Evolutionary conservation across 345 rosid genomes (phyloP), one percentile per base, ranked within the genome.

Genomic region (Turritis glabra): DNA sequence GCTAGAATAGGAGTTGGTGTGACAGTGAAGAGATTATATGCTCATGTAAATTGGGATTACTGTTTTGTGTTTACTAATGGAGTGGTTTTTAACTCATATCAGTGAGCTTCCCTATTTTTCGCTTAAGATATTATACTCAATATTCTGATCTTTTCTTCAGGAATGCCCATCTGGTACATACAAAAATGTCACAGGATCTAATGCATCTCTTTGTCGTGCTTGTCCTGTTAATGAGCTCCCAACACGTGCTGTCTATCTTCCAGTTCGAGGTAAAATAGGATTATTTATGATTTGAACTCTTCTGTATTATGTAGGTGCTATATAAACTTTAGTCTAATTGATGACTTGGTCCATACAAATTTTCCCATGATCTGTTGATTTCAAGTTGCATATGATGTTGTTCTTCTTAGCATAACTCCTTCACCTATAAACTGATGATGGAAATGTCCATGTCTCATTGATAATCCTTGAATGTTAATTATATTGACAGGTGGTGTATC

Each of bases 121-220:
- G 27, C 54, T 21, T 19, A 4, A 48, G 12, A 9, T 48, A 48
- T 21, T 48, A 19, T 48, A 48, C 26, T 1, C 32, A 29, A 48
- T 48, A 5, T 66, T 76, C 29, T 51, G 51, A 15, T 56, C 2
- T 51, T 50, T 71, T 75, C 77, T 85, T 69, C 84, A 89, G 98
- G 98, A 94, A 85, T 94, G 98, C 76, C 98, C 97, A 60, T 66
- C 75, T 79, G 98, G 98, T 61, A 91, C 98, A 33, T 91, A 79
- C 71, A 93, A 93, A 84, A 91, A 91, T 63, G 88, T 84, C 40
- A 85, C 80, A 67, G 98, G 98, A 72, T 91, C 97, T 62, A 89
- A 88, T 73, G 64, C 69, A 40, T 76, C 88, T 61, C 97, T 94
- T 71, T 94, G 98, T 77, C 89, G 22, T 73, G 82, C 63, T 40